A percentile compares a stretch with the other conserved stretches of the same genome.
Conservation (phyloP, 164 flowering plant genomes). For the Akebia trifoliata region DNA sequence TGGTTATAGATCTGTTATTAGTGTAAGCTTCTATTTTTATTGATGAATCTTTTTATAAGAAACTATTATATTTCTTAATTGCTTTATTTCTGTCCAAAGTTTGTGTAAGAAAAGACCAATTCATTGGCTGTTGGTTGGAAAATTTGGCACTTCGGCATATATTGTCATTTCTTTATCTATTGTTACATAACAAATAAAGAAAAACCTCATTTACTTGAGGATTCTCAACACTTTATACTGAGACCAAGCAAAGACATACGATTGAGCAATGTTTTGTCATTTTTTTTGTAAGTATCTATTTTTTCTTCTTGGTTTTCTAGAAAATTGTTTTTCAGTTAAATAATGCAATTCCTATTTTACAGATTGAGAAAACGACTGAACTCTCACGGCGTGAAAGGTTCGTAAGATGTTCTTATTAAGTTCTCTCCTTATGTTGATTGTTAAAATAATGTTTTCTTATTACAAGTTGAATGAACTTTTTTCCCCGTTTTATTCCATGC, state of each 20-base stretch:
- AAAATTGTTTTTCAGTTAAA: not conserved
- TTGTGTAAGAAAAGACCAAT: not conserved
- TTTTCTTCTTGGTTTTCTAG: not conserved
- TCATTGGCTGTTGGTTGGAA: not conserved
- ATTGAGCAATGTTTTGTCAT: too few relatives aligned
- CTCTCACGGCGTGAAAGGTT: constrained; percentile 41
- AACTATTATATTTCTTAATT: not conserved
- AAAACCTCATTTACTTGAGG: not conserved
- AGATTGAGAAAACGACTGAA: constrained; percentile 32
- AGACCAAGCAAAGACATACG: not conserved
- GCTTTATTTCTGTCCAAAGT: not conserved
- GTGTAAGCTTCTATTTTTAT: too few relatives aligned
- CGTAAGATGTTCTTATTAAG: not conserved
- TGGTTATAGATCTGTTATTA: too few relatives aligned
- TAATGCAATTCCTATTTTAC: constrained; percentile 7
- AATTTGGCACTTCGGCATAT: not conserved
- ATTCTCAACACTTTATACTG: not conserved
- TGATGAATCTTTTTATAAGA: not conserved
- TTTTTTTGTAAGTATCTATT: not conserved
- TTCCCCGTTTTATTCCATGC: too few relatives aligned
- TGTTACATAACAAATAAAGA: too few relatives aligned
- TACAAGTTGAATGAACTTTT: too few relatives aligned
- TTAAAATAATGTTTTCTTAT: too few relatives aligned
- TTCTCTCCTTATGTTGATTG: too few relatives aligned
- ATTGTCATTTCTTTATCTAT: too few relatives aligned